Conservation (phyloP, 805 yeast genomes). For the Saturnispora ahearnii region DNA sequence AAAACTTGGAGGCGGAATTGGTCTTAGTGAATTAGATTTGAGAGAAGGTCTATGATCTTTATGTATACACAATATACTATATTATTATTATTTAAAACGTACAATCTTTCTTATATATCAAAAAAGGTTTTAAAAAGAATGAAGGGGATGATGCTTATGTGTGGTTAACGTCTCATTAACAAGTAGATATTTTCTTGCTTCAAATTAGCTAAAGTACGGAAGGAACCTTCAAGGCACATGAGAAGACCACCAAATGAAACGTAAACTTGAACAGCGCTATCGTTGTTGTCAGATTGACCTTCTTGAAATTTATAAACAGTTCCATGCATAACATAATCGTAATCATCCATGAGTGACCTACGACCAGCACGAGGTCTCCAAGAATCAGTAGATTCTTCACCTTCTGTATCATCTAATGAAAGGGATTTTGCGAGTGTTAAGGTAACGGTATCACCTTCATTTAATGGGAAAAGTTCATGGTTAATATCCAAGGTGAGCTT, state of each 20-base stretch:
- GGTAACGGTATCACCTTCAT: slow-evolving; percentile 67
- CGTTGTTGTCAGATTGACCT: slow-evolving; percentile 41
- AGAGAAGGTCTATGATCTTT: slow-evolving; percentile 32
- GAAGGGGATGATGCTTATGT: background rate
- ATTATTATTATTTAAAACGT: background rate
- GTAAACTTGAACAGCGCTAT: slow-evolving; percentile 59
- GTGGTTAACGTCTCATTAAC: slow-evolving; percentile 55
- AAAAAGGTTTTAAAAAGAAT: background rate
- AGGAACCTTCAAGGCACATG: slow-evolving; percentile 90
- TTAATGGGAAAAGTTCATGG: slow-evolving; percentile 84
- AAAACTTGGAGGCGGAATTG: slow-evolving; percentile 62
- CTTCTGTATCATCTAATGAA: slow-evolving; percentile 38
- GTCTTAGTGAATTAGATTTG: slow-evolving; percentile 75
- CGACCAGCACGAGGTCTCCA: slow-evolving; percentile 85
- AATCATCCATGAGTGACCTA: slow-evolving; percentile 86
- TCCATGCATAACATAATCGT: slow-evolving; percentile 97
- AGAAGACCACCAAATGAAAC: slow-evolving; percentile 94
- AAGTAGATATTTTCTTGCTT: slow-evolving; percentile 93
- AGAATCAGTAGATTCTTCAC: slow-evolving; percentile 23
- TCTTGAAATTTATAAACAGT: slow-evolving; percentile 96
- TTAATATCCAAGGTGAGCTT: slow-evolving; percentile 83
- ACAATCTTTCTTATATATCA: background rate
- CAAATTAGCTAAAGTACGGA: slow-evolving; percentile 76
- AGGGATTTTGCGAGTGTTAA: slow-evolving; percentile 78
- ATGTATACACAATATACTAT: background rate